These are phyloP conservation scores for Colletotrichum magnum DNA, from an alignment of 2,329 filamentous ascomycete genomes.

Conservation along the genomic window DNA sequence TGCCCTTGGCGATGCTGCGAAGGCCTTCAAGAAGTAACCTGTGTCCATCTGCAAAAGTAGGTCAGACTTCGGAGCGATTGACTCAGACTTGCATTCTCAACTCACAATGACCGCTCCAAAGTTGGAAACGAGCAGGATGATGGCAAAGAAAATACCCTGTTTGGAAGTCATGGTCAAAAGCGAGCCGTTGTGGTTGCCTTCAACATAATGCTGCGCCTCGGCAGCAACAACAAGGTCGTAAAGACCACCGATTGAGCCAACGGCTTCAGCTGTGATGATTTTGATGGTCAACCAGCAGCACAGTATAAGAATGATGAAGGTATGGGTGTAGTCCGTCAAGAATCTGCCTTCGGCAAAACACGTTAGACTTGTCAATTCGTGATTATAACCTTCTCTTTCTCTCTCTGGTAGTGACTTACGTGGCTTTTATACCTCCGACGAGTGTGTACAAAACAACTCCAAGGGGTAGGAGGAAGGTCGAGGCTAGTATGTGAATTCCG, in stretches of 20 bases:
- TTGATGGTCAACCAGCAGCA: too few species aligned
- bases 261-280: slow-evolving; percentile 45
- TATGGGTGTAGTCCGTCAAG: too few species aligned
- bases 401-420: too few species aligned
- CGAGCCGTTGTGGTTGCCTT: slow-evolving; percentile 66
- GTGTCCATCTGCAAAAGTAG: slow-evolving; percentile 49
- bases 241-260: slow-evolving; percentile 62
- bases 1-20: slow-evolving; percentile 60
- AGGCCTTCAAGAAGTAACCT: slow-evolving; percentile 67
- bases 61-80: neutral
- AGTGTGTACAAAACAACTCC: slow-evolving; percentile 57
- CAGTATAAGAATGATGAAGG: too few species aligned
- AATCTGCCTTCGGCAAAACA: too few species aligned
- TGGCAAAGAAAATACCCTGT: neutral
- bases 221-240: slow-evolving; percentile 65
- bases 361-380: too few species aligned
- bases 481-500: slow-evolving; percentile 62
- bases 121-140: slow-evolving; percentile 52
- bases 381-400: too few species aligned
- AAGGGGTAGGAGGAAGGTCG: slow-evolving; percentile 60
- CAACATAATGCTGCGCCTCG: slow-evolving; percentile 59
- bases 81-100: neutral
- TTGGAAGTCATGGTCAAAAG: slow-evolving; percentile 65
- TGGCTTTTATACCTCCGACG: slow-evolving; percentile 52
- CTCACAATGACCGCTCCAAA: slow-evolving; percentile 54